phyloP scores from a whole-genome alignment of 352 stramenopile species.

The Phytophthora rubi region DNA sequence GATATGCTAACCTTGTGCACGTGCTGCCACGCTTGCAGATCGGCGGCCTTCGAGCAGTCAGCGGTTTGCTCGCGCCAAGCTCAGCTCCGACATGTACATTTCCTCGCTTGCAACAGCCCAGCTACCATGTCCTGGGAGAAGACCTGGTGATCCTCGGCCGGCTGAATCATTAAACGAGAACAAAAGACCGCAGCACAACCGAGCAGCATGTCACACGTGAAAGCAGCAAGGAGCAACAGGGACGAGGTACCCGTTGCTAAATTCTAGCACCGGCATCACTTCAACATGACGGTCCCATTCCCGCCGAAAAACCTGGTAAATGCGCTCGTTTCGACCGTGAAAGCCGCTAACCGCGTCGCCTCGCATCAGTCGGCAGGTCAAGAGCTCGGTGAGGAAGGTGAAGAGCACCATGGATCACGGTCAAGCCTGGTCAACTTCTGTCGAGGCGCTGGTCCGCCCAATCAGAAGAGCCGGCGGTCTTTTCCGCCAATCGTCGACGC shows the following conservation, averaged over 20 bases:
- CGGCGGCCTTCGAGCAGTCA: conserved; percentile 62
- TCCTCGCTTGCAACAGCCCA: conserved; percentile 40
- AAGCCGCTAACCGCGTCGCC: not conserved
- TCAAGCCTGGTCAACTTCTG: not conserved
- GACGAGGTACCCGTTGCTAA: too few species aligned
- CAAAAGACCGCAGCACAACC: not conserved
- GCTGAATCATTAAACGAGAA: conserved; percentile 21
- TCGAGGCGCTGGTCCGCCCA: conserved; percentile 6
- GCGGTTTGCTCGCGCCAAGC: conserved; percentile 25
- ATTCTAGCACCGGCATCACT: too few species aligned
- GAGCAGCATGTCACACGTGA: not conserved
- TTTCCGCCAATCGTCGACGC: conserved; percentile 34
- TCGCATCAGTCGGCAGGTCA: conserved; percentile 1
- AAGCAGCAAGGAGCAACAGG: too few species aligned
- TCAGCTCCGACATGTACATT: conserved; percentile 17
- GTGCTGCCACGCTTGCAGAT: conserved; percentile 41
- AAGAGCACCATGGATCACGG: not conserved
- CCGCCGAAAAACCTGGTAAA: too few species aligned
- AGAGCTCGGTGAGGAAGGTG: not conserved
- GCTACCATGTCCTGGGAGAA: conserved; percentile 45
- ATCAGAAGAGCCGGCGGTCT: conserved; percentile 1
- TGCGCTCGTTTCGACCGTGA: not conserved
- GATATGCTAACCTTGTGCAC: too few species aligned
- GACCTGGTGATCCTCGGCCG: conserved; percentile 60
- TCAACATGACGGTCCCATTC: too few species aligned